Evolutionary conservation across 176 grass and related monocot genomes (phyloP), one percentile per base, ranked within the genome.

Genomic region (Musa troglodytarum): DNA sequence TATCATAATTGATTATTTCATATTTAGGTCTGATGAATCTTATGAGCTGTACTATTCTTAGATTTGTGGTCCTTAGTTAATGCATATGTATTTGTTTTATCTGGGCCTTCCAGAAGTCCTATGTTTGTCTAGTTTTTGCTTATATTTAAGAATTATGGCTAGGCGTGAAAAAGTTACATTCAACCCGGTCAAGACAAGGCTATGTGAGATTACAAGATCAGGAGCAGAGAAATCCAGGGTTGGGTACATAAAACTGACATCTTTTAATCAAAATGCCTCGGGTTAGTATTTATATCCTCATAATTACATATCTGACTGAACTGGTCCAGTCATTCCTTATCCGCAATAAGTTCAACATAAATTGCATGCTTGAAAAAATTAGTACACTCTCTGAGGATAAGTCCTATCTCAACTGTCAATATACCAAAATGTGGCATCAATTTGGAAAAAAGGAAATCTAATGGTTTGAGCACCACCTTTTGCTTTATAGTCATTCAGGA

Each of bases 231-330:
- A 79, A 54, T 87, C 86, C 71, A 99, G 80, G 81, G 79, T 99
- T 6, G 90, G 95, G 72, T 99, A 99, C 80, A 99, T 99, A 65
- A 99, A 99, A 87, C 78, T 99, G 76, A 99, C 95, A 86, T 87
- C 95, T 29, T 99, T 99, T 83, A 99, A 99, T 80, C 88, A 99
- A 81, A 99, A 99, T 84, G 88, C 90, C 9, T 81, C 95, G 86
- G 95, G 95, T 99, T 83, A 80, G 71, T 49, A 53, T 70, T 21
- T 1, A 20, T 56, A 54, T 53, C 75, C 63, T 14, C 16, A 13
- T 74, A 28, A 24, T 74, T 74, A 17, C 15, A 26, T 56, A 54
- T 15, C 23, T 29, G 11, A 74, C 29, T 25, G 24, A 54, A 74
- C 23, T 23, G 10, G 9, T 57, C 24, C 62, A 16, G 7, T 16